phyloP scores from a whole-genome alignment of 2,329 filamentous ascomycete genomes.

The Ascochyta rabiei region DNA sequence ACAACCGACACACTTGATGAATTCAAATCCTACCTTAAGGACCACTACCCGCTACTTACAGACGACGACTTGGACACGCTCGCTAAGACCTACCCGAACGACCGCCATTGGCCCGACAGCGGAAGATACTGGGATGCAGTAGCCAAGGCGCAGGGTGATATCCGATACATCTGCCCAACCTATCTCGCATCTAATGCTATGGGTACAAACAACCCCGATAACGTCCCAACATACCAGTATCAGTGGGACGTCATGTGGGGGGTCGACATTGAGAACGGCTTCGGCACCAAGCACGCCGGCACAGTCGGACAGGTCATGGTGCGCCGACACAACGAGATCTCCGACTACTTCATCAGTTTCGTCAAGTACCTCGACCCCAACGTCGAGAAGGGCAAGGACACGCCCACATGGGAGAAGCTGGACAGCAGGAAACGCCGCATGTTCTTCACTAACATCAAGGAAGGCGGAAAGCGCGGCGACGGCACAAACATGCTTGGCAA shows the following conservation, averaged over 20 bases:
- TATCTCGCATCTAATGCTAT: conserved; percentile 42
- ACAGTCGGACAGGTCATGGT: conserved; percentile 44
- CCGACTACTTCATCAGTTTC: conserved; percentile 43
- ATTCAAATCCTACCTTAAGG: conserved; percentile 41
- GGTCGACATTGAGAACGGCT: conserved; percentile 39
- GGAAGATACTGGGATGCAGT: conserved; percentile 42
- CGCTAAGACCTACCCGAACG: conserved; percentile 39
- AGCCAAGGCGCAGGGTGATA: conserved; percentile 42
- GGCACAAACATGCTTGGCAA: conserved; percentile 27
- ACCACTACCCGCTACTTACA: conserved; percentile 56
- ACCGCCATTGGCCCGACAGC: conserved; percentile 42
- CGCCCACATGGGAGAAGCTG: conserved; percentile 32
- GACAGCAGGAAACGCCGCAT: conserved; percentile 29
- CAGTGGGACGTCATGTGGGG: conserved; percentile 45
- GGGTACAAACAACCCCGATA: conserved; percentile 32
- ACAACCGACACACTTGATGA: conserved; percentile 47
- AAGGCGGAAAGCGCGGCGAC: conserved; percentile 30
- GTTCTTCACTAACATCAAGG: conserved; percentile 41
- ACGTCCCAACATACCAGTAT: conserved; percentile 39
- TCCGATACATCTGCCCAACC: conserved; percentile 44
- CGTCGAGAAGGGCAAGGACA: conserved; percentile 23
- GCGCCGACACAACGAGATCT: conserved; percentile 35
- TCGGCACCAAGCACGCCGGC: conserved; percentile 42
- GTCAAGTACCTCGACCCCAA: conserved; percentile 43
- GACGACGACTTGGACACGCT: conserved; percentile 55